Base-by-base conservation (phyloP, 805 yeast species). In the Lipomyces sp. region DNA sequence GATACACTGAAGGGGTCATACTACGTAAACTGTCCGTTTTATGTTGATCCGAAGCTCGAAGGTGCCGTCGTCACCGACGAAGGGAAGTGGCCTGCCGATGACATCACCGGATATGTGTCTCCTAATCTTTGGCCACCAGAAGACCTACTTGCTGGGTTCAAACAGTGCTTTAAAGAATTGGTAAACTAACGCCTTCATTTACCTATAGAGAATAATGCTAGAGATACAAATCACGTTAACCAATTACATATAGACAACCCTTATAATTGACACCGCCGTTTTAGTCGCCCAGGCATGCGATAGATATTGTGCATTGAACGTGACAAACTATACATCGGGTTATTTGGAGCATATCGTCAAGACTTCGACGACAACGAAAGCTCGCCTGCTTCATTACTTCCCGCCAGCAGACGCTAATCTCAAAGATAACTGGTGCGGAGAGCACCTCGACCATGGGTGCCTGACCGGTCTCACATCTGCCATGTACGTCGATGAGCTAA, bases 401-500 rank as follows among this genome's bases (percentile, higher is more conserved):
- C 78, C 82, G 0, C 46, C 59, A 2, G 41, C 47, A 6, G 47
- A 39, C 1, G n/a, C 36, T 5, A 55, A 49, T 1, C 49, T 41
- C 7, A 67, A 65, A 13, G 71, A 65, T 47, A 72, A 71, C 37
- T 80, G 84, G 84, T 80, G 84, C 63, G 83, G 83, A 0, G 81
- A 78, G 57, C 84, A 80, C 60, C 57, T 73, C 37, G 84, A 80
- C 61, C 84, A 80, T 57, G 76, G 81, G 4, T 78, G 83, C 60
- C 64, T 80, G 21, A 80, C 84, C 0, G 84, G 80, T 0, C 66
- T 80, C 18, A 78, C 83, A 1, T 74, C 81, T 21, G 82, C 83
- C 11, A 62, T 77, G 58, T 78, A 71, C 52, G 53, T 77, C 14
- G 73, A 75, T 48, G 79, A 76, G 48, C 55, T 65, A 36, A 11